Evolutionary conservation across 2,329 filamentous ascomycete species (phyloP).

Genomic region (Aspergillus fumigatiaffinis): DNA sequence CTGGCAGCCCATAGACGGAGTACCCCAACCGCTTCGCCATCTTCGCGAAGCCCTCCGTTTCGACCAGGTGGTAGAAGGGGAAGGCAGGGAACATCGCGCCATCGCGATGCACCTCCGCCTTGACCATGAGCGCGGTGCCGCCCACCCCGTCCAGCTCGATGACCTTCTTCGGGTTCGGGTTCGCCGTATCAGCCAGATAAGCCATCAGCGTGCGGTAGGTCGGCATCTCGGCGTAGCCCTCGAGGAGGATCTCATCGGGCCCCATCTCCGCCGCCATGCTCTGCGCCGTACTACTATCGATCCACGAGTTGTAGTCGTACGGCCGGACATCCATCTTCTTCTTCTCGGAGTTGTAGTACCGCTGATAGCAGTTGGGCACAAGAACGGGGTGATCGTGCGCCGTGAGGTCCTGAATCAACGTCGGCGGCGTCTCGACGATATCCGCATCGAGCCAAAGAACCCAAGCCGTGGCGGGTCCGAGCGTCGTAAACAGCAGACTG

Average conservation of each 20-base stretch:
- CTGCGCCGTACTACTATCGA: slow-evolving; percentile 77
- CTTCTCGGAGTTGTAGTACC: slow-evolving; percentile 69
- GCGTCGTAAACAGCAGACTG: slow-evolving; percentile 88
- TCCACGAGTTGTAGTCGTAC: slow-evolving; percentile 98
- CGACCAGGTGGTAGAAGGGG: slow-evolving; percentile 92
- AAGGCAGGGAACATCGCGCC: slow-evolving; percentile 99
- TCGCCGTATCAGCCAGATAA: slow-evolving; percentile 59
- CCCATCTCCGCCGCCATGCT: slow-evolving; percentile 75
- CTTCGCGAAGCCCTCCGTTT: slow-evolving; percentile 96
- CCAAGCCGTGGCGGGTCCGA: slow-evolving; percentile 89
- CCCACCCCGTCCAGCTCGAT: slow-evolving; percentile 88
- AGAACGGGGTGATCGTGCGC: slow-evolving; percentile 84
- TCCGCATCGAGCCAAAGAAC: slow-evolving; percentile 95
- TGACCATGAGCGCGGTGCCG: slow-evolving; percentile 86
- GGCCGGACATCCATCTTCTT: slow-evolving; percentile 71
- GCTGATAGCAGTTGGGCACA: slow-evolving; percentile 92
- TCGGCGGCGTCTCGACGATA: slow-evolving; percentile 79
- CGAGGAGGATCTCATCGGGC: slow-evolving; percentile 84
- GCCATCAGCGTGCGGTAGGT: slow-evolving; percentile 93
- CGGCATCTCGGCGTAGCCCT: slow-evolving; percentile 89
- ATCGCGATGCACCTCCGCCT: slow-evolving; percentile 93
- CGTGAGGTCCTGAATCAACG: slow-evolving; percentile 88
- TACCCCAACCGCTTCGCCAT: slow-evolving; percentile 91
- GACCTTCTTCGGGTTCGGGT: slow-evolving; percentile 57
- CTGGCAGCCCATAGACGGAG: slow-evolving; percentile 81